Conservation (phyloP, 2,329 filamentous ascomycete genomes). For the Emmonsiellopsis sp. region DNA sequence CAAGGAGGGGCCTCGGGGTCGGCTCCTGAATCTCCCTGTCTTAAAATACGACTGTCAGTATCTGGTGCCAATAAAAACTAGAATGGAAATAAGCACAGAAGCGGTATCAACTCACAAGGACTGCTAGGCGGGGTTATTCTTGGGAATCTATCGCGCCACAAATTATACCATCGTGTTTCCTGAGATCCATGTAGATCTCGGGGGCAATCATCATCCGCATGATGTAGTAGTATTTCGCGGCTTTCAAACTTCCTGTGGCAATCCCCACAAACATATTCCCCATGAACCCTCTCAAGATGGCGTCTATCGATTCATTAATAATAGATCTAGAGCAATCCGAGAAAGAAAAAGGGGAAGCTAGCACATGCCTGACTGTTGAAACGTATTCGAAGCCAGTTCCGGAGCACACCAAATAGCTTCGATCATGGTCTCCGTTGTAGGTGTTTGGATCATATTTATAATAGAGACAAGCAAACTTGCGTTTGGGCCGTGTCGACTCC, state of each 20-base stretch:
- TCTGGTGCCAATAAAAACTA: neutral
- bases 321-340: neutral
- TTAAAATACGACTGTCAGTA: neutral
- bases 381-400: neutral
- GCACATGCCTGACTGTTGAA: conserved; percentile 1
- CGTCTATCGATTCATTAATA: neutral
- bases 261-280: neutral
- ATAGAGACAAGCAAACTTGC: conserved; percentile 1
- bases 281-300: neutral
- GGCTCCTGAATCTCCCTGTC: neutral
- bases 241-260: neutral
- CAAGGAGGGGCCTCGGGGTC: neutral
- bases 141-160: conserved; percentile 3
- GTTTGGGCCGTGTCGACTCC: no score
- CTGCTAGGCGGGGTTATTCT: neutral
- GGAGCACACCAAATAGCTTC: conserved; percentile 1
- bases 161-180: neutral
- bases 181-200: neutral
- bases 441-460: conserved; percentile 3
- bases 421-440: conserved; percentile 1
- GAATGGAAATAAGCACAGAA: neutral
- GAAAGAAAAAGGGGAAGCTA: neutral
- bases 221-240: neutral
- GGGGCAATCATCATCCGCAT: neutral
- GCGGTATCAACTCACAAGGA: no score